Conservation (phyloP, 495 filamentous ascomycete genomes). For the Cenococcum geophilum region DNA sequence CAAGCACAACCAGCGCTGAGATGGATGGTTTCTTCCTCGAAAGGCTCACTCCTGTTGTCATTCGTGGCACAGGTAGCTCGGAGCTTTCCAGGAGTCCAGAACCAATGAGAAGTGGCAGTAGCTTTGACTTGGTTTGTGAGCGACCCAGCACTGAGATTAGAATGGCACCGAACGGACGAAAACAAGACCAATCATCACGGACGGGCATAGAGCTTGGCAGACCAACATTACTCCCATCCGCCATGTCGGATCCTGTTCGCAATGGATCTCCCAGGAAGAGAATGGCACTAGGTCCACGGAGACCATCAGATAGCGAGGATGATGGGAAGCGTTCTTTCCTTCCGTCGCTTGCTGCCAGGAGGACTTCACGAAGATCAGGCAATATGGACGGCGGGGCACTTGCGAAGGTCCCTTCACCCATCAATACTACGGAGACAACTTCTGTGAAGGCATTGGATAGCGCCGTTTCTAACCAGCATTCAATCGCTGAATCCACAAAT, state of each 20-base stretch:
- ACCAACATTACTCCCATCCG: constrained; percentile 35
- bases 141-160: constrained; percentile 25
- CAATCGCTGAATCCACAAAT: constrained; percentile 25
- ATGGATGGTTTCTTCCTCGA: constrained; percentile 67
- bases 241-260: constrained; percentile 32
- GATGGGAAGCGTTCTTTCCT: constrained; percentile 26
- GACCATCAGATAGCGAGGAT: constrained; percentile 34
- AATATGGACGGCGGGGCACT: constrained; percentile 20
- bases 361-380: constrained; percentile 32
- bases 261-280: constrained; percentile 22
- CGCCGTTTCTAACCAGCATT: constrained; percentile 27
- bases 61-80: constrained; percentile 67
- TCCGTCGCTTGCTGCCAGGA: constrained; percentile 31
- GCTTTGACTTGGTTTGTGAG: constrained; percentile 26
- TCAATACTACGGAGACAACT: constrained; percentile 33
- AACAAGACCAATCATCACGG: constrained; percentile 8
- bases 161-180: constrained; percentile 5
- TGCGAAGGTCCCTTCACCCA: constrained; percentile 22
- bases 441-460: constrained; percentile 36
- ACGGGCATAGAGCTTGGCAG: constrained; percentile 9
- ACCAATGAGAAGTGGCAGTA: constrained; percentile 24
- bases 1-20: constrained; percentile 48
- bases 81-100: constrained; percentile 24
- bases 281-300: constrained; percentile 12
- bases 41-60: constrained; percentile 79